Base-by-base conservation (phyloP, 148 eudicot species). In the Mesembryanthemum crystallinum region DNA sequence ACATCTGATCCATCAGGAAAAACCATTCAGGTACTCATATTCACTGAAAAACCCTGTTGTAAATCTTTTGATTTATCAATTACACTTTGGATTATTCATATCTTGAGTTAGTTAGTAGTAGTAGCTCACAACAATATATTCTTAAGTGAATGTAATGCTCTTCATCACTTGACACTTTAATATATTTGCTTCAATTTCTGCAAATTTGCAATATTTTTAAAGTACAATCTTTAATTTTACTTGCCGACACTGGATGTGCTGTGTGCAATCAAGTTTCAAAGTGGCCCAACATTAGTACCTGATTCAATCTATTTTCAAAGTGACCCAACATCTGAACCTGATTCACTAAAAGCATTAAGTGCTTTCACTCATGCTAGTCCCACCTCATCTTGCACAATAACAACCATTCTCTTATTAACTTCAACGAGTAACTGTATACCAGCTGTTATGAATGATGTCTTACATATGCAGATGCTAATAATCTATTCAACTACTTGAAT, bases 1-100 rank as follows among this genome's bases (percentile, higher is more conserved):
- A 84, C 88, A 18, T 92, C 99, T 27, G 99, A 95, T 85, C 88
- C 88, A 57, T 95, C 99, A 30, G 99, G 99, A 70, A 87, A 85
- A 77, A 91, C 92, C 60, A 89, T 90, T 84, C 97, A 95, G 97
- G 98, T 93, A 54, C 25, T 27, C 29, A 1, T n/a, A n/a, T n/a
- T n/a, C 28, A 69, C 39, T 7, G 11, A 3, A 12, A 23, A 17
- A 15, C 10, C 25, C 30, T 52, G 21, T n/a, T 72, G 37, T 28
- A 52, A 29, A 6, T 42, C 5, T 39, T 18, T 11, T 47, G 2
- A 23, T 14, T 1, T 4, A 11, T 10, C 18, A 67, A 23, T 4
- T 4, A 23, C 29, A 7, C 4, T 9, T n/a, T 13, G 23, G 4
- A 58, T 1, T 10, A 9, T 47, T 47, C 2, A 10, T 10, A 15